Base-by-base conservation (phyloP, 2,329 filamentous ascomycete genomes). In the Calonectria pseudoturangicola region DNA sequence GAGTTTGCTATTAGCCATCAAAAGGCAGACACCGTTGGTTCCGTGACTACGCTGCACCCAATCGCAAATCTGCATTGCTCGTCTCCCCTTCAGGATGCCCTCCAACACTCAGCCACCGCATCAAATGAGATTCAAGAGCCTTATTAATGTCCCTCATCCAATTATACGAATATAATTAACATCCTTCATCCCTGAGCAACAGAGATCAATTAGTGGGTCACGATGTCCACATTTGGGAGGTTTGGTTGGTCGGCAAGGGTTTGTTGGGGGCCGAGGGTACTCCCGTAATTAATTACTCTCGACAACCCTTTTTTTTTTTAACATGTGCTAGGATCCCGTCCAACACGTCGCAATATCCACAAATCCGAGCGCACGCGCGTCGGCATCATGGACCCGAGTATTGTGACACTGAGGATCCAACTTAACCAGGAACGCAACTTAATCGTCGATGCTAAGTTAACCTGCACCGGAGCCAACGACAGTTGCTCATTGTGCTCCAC, bases 191-290 rank as follows among this genome's bases (percentile, higher is more conserved):
- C 68, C 68, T 66, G 68, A 66, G 43, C 1, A 28, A 33, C 18
- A 43, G 27, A 45, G 25, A 41, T 41, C 58, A 56, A 65, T 25
- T 45, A 45, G 28, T 70, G 60, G 68, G 41, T 16, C 60, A 64
- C 45, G 21, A 51, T 39, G 60, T 33, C 63, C 45, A 54, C 54
- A 67, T 47, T 21, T 54, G 54, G 66, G 47, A 13, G 54, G 25
- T 63, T 25, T 62, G 45, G 48, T 69, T 60, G 43, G 68, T 45
- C 30, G 18, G 8, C 33, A 56, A 21, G 41, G 51, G 73, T 74
- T 77, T 77, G 76, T 77, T 74, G 73, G 67, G 70, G 73, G 66
- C 75, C 74, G 73, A 78, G 75, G 77, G 68, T 71, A 50, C 64
- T 71, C 54, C 54, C 54, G 54, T 60, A 60, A 50, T 48, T 43